phyloP scores from a whole-genome alignment of 2,329 filamentous ascomycete genomes.

The Pseudogymnoascus sp. region DNA sequence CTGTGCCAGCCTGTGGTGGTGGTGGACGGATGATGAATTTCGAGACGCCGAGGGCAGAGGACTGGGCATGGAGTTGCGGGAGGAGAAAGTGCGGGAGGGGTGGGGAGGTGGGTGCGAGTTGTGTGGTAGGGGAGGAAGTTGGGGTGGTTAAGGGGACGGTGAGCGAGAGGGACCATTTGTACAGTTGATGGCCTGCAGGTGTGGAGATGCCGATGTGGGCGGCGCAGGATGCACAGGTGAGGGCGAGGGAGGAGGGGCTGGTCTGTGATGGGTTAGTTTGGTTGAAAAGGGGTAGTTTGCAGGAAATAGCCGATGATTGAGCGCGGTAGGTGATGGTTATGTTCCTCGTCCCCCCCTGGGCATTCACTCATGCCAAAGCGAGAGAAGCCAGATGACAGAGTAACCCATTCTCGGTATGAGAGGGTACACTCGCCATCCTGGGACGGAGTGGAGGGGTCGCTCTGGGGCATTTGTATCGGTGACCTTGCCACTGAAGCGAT shows the following conservation, averaged over 20 bases:
- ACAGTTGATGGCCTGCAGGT: conserved; percentile 21
- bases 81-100: conserved; percentile 5
- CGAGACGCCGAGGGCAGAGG: conserved; percentile 10
- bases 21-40: conserved; percentile 11
- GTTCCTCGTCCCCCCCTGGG: conserved; percentile 43
- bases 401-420: conserved; percentile 35
- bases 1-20: background rate
- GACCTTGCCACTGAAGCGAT: conserved; percentile 44
- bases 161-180: conserved; percentile 22
- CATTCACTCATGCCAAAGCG: conserved; percentile 33
- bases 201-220: conserved; percentile 21
- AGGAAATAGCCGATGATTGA: conserved; percentile 17
- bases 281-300: background rate
- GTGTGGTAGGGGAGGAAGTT: background rate
- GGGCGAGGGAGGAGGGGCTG: conserved; percentile 3
- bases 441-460: conserved; percentile 29
- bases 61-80: conserved; percentile 10
- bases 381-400: conserved; percentile 18
- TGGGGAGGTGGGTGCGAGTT: background rate
- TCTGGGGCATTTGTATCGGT: conserved; percentile 65
- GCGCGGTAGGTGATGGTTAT: conserved; percentile 20
- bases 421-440: conserved; percentile 31
- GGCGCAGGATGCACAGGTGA: conserved; percentile 19
- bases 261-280: background rate
- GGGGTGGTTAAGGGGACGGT: background rate